Base-by-base conservation (phyloP, 495 filamentous ascomycete genomes). In the Neurospora sp. region DNA sequence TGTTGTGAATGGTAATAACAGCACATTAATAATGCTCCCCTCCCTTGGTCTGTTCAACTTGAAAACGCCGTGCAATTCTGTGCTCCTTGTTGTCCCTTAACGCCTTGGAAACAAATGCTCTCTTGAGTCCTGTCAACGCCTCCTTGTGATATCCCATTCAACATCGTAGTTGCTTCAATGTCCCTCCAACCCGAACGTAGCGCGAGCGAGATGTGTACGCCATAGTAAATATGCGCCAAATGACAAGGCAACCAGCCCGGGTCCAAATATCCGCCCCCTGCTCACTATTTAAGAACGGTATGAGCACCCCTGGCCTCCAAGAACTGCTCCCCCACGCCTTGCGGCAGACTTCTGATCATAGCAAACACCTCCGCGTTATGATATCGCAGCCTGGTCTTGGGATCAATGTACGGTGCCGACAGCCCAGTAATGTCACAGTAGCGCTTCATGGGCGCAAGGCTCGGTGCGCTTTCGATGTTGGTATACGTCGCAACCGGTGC, bases 351-450 rank as follows among this genome's bases (percentile, higher is more conserved):
- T 73, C 93, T 86, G 42, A 98, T 89, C 27, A 92, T 89, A 18
- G 86, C 86, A 83, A 96, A 99, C 38, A 98, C 87, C 85, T 99
- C 96, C 78, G 87, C 90, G 79, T 98, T 87, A 77, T 95, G 90
- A 81, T 98, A 99, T 41, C 94, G 86, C 75, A 99, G 81, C 69
- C 94, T 88, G 14, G 94, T 95, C 85, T 98, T 98, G 8, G 96
- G 96, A 77, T 98, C 95, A 10, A 92, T 90, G 74, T 99, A 99
- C 20, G 90, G 89, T 20, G 93, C 93, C 12, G 93, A 87, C 74
- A 98, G 82, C 22, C 96, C 96, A 8, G 96, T 98, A 78, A 98
- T 87, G 80, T 98, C 96, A 84, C 96, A 98, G 82, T 98, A 98
- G 73, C 90, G 90, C 76, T 87, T 92, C 76, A 90, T 85, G 75